Base-by-base conservation (phyloP, 148 eudicot species). In the Heliamphora exappendiculata region DNA sequence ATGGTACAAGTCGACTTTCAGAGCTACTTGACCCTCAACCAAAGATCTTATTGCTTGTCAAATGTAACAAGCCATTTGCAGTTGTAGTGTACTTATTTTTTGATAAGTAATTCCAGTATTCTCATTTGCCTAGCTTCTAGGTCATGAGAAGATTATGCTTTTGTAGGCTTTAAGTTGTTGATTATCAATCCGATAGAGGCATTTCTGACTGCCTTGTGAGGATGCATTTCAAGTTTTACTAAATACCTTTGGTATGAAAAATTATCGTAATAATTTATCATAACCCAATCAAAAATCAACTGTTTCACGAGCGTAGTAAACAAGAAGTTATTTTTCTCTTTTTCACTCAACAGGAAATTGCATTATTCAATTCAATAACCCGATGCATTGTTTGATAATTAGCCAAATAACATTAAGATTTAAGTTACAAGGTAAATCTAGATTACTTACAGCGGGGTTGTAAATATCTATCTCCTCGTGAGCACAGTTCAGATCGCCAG, bases 401-500 rank as follows among this genome's bases (percentile, higher is more conserved):
- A 47, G 69, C 14, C 4, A 60, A 41, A 74, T 7, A 31, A 62
- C 68, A 74, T 28, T 55, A 55, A 59, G 37, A 42, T 13, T 41
- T 16, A 42, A 26, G 29, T 60, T 75, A 69, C 45, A 44, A 62
- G 33, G 24, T 0, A 26, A 75, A 57, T 20, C 33, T 9, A 12
- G 37, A 41, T 39, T 70, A 86, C 96, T 88, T 80, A 95, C 98
- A 20, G 99, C 94, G 58, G 99, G 99, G 79, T 95, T 84, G 78
- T 77, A 91, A 75, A 95, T 95, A 84, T 95, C 99, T 67, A 95
- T 95, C 86, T 95, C 99, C 80, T 95, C 89, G 78, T 91, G 97
- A 73, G 97, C 98, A 83, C 98, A 93, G 79, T 95, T 95, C 78
- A 93, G 80, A 76, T 95, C 99, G 75, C 98, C 99, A 31, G 98